Percentiles rank a stretch among this genome's conserved stretches.
Conservation (phyloP, 345 rosid genomes). For the Euclidium syriacum region DNA sequence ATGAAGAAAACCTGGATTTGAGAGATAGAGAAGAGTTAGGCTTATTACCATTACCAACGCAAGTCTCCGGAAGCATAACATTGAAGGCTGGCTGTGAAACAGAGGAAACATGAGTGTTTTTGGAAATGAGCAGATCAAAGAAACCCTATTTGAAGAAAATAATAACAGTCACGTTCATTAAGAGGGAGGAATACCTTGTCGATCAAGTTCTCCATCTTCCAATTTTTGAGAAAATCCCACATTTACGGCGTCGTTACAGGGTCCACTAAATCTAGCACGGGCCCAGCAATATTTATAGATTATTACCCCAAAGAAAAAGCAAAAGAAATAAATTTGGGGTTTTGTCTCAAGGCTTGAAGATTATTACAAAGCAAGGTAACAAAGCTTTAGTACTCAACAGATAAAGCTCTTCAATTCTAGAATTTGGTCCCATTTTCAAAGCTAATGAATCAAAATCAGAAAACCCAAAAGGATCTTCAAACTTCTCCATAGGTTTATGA, state of each 20-base stretch:
- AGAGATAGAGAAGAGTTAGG: not conserved
- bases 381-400: conserved; percentile 52
- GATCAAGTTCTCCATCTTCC: not conserved
- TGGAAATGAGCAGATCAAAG: not conserved
- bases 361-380: conserved; percentile 68
- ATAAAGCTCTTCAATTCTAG: conserved; percentile 51
- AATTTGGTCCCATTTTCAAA: conserved; percentile 35
- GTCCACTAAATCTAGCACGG: not conserved
- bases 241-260: not conserved
- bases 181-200: not conserved
- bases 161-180: not conserved
- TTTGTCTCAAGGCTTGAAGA: conserved; percentile 37
- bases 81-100: not conserved
- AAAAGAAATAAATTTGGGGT: not conserved
- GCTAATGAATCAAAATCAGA: conserved; percentile 67
- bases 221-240: not conserved
- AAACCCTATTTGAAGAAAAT: not conserved
- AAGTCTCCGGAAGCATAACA: not conserved
- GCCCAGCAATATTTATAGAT: not conserved
- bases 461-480: conserved; percentile 32
- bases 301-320: not conserved
- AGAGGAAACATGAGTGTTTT: not conserved
- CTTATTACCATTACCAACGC: not conserved
- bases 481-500: conserved; percentile 40
- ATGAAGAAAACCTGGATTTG: not conserved